A percentile compares a stretch with the other conserved stretches of the same genome.
phyloP scores from a whole-genome alignment of 768 basidiomycete genomes.

The Lepiota subincarnata region DNA sequence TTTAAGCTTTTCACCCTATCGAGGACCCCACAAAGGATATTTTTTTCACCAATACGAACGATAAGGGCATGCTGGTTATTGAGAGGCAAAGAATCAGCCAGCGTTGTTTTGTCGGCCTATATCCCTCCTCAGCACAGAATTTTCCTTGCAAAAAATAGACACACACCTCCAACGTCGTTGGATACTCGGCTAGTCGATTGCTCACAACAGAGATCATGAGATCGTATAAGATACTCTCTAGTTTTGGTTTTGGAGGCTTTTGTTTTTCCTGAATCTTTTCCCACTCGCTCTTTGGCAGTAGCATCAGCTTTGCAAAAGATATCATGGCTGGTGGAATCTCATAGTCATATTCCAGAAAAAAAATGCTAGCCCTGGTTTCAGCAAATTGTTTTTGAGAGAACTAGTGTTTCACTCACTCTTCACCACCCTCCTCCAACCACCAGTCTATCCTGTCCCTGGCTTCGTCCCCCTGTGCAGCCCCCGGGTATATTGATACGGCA shows the following conservation, averaged over 20 bases:
- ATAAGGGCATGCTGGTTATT: conserved; percentile 61
- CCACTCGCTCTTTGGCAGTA: conserved; percentile 56
- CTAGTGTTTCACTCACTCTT: conserved; percentile 58
- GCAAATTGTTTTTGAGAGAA: conserved; percentile 2
- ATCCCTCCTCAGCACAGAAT: neutral
- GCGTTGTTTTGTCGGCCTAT: conserved; percentile 46
- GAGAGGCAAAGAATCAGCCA: conserved; percentile 33
- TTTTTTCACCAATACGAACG: conserved; percentile 79
- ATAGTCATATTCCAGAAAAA: conserved; percentile 49
- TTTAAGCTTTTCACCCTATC: conserved; percentile 17
- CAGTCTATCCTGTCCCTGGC: conserved; percentile 75
- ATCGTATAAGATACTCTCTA: conserved; percentile 43
- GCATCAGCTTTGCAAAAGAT: conserved; percentile 62
- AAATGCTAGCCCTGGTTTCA: conserved; percentile 37
- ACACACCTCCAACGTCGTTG: conserved; percentile 56
- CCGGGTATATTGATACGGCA: conserved; percentile 23
- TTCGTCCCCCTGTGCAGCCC: conserved; percentile 19
- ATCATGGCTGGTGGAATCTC: conserved; percentile 54
- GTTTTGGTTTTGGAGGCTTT: conserved; percentile 70
- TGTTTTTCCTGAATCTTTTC: conserved; percentile 53
- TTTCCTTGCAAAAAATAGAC: neutral
- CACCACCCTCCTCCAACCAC: conserved; percentile 89
- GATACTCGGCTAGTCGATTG: conserved; percentile 50
- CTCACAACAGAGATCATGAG: conserved; percentile 47
- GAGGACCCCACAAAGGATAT: conserved; percentile 42